phyloP scores from a whole-genome alignment of 139 green algal genomes.

The Chlorella ohadii region DNA sequence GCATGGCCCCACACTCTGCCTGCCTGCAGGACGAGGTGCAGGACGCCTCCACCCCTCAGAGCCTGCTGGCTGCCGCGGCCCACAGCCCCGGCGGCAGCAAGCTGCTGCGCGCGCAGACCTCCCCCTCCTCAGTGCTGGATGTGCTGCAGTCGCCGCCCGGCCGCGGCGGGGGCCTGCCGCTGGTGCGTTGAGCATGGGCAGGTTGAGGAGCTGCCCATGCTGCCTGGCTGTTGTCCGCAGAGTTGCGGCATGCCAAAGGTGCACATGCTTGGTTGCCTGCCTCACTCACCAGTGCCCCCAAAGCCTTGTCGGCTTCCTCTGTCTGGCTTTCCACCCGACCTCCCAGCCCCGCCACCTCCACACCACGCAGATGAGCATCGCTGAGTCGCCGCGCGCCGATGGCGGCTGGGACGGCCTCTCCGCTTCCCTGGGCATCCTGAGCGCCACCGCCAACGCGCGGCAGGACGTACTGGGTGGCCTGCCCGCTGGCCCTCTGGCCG shows the following conservation, averaged over 20 bases:
- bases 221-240: too few relatives aligned
- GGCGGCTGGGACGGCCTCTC: neutral
- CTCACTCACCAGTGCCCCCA: neutral
- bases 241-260: too few relatives aligned
- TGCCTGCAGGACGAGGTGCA: neutral
- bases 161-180: neutral
- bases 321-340: too few relatives aligned
- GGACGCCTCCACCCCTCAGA: neutral
- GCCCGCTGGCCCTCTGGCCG: neutral
- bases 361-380: constrained; percentile 33
- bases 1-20: too few relatives aligned
- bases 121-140: constrained; percentile 30
- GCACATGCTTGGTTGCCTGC: neutral
- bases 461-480: neutral
- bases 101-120: constrained; percentile 36
- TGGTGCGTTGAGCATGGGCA: too few relatives aligned
- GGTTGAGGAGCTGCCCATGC: too few relatives aligned
- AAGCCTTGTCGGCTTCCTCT: neutral
- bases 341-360: too few relatives aligned
- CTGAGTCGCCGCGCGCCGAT: neutral
- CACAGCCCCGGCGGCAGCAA: neutral
- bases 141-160: neutral
- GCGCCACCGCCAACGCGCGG: too few relatives aligned
- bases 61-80: neutral
- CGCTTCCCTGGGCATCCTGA: constrained; percentile 12